These are phyloP conservation scores for Coemansia aciculifera DNA, from an alignment of 192 early-diverging fungal species.

Conservation along the genomic window DNA sequence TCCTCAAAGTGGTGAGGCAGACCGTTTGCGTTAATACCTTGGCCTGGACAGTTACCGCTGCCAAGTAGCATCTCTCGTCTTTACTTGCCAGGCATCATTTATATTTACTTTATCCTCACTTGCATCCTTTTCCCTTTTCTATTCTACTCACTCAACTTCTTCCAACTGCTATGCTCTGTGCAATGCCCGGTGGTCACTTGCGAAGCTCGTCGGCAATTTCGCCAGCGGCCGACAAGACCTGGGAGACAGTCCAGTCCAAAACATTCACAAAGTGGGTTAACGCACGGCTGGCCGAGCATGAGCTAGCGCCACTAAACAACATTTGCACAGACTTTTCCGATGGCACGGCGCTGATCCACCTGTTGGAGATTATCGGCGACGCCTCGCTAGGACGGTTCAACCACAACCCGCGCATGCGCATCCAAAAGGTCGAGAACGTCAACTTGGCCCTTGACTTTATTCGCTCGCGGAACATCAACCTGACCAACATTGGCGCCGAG, in stretches of 20 bases:
- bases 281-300: slow-evolving; percentile 64
- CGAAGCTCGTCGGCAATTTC: slow-evolving; percentile 18
- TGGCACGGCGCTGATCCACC: slow-evolving; percentile 69
- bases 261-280: slow-evolving; percentile 87
- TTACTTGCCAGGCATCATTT: neutral
- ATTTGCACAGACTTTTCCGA: slow-evolving; percentile 64
- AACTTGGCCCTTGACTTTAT: slow-evolving; percentile 95
- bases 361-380: slow-evolving; percentile 94
- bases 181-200: slow-evolving; percentile 38
- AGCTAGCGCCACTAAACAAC: slow-evolving; percentile 50
- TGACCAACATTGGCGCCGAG: slow-evolving; percentile 97
- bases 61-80: neutral
- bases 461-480: slow-evolving; percentile 73
- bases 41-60: neutral
- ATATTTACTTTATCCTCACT: neutral
- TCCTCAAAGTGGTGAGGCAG: neutral
- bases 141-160: neutral
- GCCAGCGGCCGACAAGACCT: slow-evolving; percentile 54
- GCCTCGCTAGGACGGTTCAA: slow-evolving; percentile 84
- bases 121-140: neutral
- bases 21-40: neutral
- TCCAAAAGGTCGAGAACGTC: slow-evolving; percentile 94
- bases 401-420: slow-evolving; percentile 83
- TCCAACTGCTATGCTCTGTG: slow-evolving; percentile 17
- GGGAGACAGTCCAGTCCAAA: slow-evolving; percentile 93